Evolutionary conservation across 495 filamentous ascomycete species (phyloP).

Genomic region (Neurospora tetrasperma): DNA sequence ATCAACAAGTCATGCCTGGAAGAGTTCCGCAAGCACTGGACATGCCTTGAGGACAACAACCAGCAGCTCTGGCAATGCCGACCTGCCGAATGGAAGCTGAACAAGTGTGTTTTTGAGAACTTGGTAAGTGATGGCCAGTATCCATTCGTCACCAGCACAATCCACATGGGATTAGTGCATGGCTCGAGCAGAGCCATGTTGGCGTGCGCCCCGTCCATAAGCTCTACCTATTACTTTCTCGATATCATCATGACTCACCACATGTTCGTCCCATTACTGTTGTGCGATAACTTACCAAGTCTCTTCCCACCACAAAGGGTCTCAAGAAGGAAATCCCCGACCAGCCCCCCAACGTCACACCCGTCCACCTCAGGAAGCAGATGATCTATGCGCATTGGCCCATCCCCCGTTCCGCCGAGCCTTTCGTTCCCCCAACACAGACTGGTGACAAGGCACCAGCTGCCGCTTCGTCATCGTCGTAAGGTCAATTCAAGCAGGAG

Average conservation of each 20-base stretch:
- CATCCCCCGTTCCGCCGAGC: constrained; percentile 30
- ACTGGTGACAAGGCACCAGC: background rate
- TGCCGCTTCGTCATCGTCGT: background rate
- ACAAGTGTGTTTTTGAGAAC: constrained; percentile 90
- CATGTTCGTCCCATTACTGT: background rate
- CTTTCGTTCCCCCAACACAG: constrained; percentile 21
- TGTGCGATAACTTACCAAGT: background rate
- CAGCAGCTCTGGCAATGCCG: constrained; percentile 92
- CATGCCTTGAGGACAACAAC: constrained; percentile 95
- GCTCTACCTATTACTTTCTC: background rate
- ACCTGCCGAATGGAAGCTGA: constrained; percentile 64
- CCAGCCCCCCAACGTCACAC: constrained; percentile 61
- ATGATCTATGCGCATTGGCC: constrained; percentile 61
- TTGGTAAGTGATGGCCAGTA: constrained; percentile 49
- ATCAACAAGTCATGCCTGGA: constrained; percentile 90
- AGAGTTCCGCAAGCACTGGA: constrained; percentile 87
- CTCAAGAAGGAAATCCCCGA: constrained; percentile 86
- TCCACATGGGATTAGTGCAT: background rate
- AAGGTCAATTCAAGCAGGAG: background rate
- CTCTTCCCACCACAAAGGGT: constrained; percentile 42
- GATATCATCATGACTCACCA: background rate
- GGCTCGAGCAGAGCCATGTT: background rate
- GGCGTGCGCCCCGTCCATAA: background rate
- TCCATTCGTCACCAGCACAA: background rate
- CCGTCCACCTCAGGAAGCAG: constrained; percentile 70